Base-by-base conservation (phyloP, 805 yeast genomes). In the Millerozyma miso region DNA sequence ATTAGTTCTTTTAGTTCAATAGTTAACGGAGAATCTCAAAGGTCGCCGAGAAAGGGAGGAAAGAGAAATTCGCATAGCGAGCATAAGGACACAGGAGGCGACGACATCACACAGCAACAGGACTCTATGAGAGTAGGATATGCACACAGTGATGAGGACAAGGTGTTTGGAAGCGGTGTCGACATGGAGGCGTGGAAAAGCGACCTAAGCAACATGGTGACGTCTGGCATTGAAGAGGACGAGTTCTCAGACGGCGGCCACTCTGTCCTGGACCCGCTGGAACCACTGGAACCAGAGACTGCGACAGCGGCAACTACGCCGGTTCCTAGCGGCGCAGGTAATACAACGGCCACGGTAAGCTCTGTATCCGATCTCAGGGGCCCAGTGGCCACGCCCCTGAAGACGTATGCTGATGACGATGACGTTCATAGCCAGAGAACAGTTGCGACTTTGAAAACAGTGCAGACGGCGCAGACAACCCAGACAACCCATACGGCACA, bases 1-100 rank as follows among this genome's bases (percentile, higher is more conserved):
- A 45, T 50, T 17, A 50, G 53, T 37, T 53, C 58, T 10, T 52
- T 49, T 35, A 54, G 45, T 39, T 51, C 55, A 12, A 35, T 49
- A n/a, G 20, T 20, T 19, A 29, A 31, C 13, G 34, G n/a, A 32
- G 17, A 32, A n/a, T 32, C 34, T 5, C 17, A 13, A 7, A 32
- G 17, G n/a, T 32, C 34, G 17, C 34, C 34, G 6, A 32, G 34
- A 13, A 23, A 32, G 34, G 34, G 17, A 32, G 34, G 34, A 8
- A 32, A 32, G 15, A 15, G 14, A 6, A 32, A 15, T n/a, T 32
- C 17, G 15, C 7, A 32, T 13, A 13, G 7, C 34, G 10, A 23
- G 29, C 29, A 23, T 23, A 23, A 6, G 10, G 10, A 23, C 29
- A 10, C 29, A 23, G 29, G 29, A 23, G 29, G 29, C 6, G 29